Evolutionary conservation across 345 rosid genomes (phyloP), one percentile per base, ranked within the genome.

Genomic region (Gossypium rotundifolium): DNA sequence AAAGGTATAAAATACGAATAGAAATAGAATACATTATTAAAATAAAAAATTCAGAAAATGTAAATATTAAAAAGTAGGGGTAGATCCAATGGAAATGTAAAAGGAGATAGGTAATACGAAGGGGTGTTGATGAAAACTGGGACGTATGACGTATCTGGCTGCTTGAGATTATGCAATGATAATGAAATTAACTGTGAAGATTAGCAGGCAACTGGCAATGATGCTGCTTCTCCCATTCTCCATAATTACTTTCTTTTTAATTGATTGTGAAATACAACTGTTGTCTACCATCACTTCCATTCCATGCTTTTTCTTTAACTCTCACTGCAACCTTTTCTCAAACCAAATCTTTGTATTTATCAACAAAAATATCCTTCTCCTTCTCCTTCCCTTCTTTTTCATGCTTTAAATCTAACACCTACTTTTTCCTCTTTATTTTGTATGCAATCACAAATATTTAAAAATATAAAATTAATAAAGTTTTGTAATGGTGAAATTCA

Each of bases 181-280:
- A 38, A 73, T 60, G 78, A 75, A 76, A 67, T 80, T 82, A 82
- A 84, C 82, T 80, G 68, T 78, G 77, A 70, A 78, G 74, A 78
- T 74, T 59, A 25, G 65, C 44, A 46, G 18, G 60, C 55, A 46
- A 60, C 66, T 68, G 80, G 78, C 11, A 14, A 74, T 18, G 18
- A 75, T 42, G 54, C 73, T 69, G 79, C 58, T 61, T 23, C 64
- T 49, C 71, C 71, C 77, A 74, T 53, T 59, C 60, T 33, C 16
- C 63, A 58, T 38, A 17, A 71, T 78, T 51, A 33, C 63, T 23
- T 58, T 59, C 62, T 59, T 63, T 63, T 59, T 59, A 23, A 23
- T 59, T 59, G 63, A 59, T 59, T 58, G 62, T 22, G 62, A 58
- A 11, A 58, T 23, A 23, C 33, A 58, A 11, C 33, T 58, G 17